Evolutionary conservation across 192 early-diverging fungal species (phyloP), one percentile per base, ranked within the genome.

Genomic region (Thamnidium elegans): DNA sequence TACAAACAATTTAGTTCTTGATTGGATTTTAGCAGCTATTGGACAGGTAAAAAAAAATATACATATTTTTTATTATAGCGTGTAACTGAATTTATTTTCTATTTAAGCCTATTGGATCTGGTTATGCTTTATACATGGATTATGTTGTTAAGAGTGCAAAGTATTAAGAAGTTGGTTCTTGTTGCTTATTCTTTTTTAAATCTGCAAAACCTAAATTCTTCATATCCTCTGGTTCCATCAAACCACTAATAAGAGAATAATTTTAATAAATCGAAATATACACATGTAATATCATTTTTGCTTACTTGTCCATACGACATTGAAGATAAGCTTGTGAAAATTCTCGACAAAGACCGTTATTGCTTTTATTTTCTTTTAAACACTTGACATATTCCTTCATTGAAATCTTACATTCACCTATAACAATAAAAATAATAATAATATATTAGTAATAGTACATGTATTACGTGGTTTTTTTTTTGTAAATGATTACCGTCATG

Each of bases 291-390:
- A 30, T 17, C 32, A 32, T 23, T 4, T 23, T 34, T 39, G 51
- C 76, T 74, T 74, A 89, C 89, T 85, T 90, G 50, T 94, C 82
- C 95, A 97, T 97, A 42, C 95, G 82, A 62, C 95, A 97, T 73
- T 87, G 79, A 14, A 97, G 80, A 65, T 97, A 97, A 5, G 75
- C 69, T 66, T 90, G 90, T 13, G 92, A 90, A 5, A 94, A 55
- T 14, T 77, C 61, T 15, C 87, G 79, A 76, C 95, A 97, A 14
- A 70, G 72, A 15, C 82, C 77, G 74, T 85, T 86, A 63, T 88
- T 84, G 53, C 87, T 89, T 64, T 84, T 84, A 61, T 86, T 87
- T 4, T 70, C 67, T 69, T 88, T 83, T 42, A 97, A 69, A 67
- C 95, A 97, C 13, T 71, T 75, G 20, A 97, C 75, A 65, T 95